Percentiles rank a stretch among this genome's conserved stretches.
These are phyloP conservation scores for Microbotryum intermedium DNA, from an alignment of 1,284 basidiomycete species.

Conservation along the genomic window DNA sequence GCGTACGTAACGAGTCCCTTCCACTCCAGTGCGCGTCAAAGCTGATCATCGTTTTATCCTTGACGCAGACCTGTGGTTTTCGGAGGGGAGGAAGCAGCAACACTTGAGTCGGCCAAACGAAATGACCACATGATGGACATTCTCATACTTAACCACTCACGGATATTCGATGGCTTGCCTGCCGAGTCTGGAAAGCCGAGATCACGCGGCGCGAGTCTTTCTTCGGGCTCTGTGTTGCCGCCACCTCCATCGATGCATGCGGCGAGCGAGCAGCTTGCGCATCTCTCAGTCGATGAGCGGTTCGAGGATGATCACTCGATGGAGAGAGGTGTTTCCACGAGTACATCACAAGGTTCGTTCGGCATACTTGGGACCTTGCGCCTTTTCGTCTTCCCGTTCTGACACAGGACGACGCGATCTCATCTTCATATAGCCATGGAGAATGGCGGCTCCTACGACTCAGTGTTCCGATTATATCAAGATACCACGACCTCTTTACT, in stretches of 20 bases:
- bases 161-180: conserved; percentile 39
- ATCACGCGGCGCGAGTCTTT: conserved; percentile 9
- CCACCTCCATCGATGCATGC: conserved; percentile 53
- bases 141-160: conserved; percentile 57
- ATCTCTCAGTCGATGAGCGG: neutral
- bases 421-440: too few relatives aligned
- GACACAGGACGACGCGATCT: too few relatives aligned
- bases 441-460: too few relatives aligned
- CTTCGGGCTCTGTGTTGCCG: conserved; percentile 34
- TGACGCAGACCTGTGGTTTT: conserved; percentile 53
- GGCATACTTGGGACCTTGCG: neutral
- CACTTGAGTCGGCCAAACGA: conserved; percentile 58
- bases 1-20: conserved; percentile 30
- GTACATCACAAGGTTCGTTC: neutral
- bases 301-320: neutral
- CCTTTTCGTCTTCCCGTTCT: too few relatives aligned
- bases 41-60: conserved; percentile 58
- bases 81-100: conserved; percentile 76
- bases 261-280: neutral
- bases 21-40: conserved; percentile 28
- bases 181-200: conserved; percentile 10
- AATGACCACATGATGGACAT: conserved; percentile 84
- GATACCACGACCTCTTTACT: neutral
- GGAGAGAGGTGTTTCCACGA: neutral
- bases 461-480: too few relatives aligned